Percentiles rank a stretch among this genome's conserved stretches.
phyloP scores from a whole-genome alignment of 2,329 filamentous ascomycete genomes.

The Colletotrichum costaricense region DNA sequence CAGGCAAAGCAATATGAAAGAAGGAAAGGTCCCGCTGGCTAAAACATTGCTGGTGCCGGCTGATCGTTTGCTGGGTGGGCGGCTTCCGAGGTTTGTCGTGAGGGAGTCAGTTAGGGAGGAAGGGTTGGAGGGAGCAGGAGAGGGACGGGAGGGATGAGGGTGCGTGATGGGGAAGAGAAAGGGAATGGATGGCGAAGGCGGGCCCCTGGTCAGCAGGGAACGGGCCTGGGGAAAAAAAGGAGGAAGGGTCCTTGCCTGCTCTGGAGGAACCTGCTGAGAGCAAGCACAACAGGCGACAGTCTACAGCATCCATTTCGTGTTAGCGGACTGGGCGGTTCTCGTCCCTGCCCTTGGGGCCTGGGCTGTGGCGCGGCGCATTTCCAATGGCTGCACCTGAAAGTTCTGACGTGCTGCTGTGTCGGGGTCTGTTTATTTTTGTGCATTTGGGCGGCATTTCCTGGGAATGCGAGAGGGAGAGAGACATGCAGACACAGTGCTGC shows the following conservation, averaged over 20 bases:
- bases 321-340: conserved; percentile 16
- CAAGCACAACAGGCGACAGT: too few relatives aligned
- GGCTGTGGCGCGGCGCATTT: conserved; percentile 9
- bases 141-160: conserved; percentile 30
- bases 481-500: conserved; percentile 30
- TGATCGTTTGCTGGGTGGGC: conserved; percentile 18
- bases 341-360: neutral
- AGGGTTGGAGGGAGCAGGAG: conserved; percentile 31
- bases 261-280: neutral
- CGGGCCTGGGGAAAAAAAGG: conserved; percentile 28
- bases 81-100: conserved; percentile 1
- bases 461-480: neutral
- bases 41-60: conserved; percentile 28
- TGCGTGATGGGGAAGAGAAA: conserved; percentile 28
- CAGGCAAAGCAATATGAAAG: conserved; percentile 14
- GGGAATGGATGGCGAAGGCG: conserved; percentile 18
- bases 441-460: conserved; percentile 11
- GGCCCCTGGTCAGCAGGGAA: conserved; percentile 25
- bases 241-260: conserved; percentile 31
- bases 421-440: conserved; percentile 18
- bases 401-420: conserved; percentile 25
- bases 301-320: conserved; percentile 5
- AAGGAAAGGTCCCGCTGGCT: conserved; percentile 12
- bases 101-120: conserved; percentile 13
- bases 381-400: neutral